Conservation (phyloP, 73 alveolate species). For the Diophrys appendiculata region DNA sequence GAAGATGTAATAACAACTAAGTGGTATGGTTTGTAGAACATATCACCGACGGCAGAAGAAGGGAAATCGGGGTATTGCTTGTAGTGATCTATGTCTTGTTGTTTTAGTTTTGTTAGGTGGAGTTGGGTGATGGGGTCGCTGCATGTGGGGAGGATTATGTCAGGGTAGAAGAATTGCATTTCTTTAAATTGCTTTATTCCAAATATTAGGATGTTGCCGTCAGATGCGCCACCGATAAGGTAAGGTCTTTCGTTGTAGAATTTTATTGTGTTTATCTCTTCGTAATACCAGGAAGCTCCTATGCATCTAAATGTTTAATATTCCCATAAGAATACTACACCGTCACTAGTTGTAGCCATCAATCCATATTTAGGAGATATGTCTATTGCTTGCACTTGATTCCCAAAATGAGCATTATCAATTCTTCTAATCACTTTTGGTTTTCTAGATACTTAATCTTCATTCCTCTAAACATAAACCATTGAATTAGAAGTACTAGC, state of each 20-base stretch:
- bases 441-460: too few relatives aligned
- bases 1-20: background rate
- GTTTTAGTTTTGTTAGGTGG: background rate
- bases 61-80: too few relatives aligned
- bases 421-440: background rate
- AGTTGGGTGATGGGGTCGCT: background rate
- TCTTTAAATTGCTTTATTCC: background rate
- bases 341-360: background rate
- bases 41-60: too few relatives aligned
- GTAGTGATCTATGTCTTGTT: background rate
- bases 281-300: background rate
- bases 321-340: background rate
- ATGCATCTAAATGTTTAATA: background rate
- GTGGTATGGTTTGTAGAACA: background rate
- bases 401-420: background rate
- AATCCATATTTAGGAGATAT: background rate
- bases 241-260: background rate
- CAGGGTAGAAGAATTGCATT: too few relatives aligned
- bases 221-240: background rate
- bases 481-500: background rate
- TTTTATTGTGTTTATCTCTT: background rate
- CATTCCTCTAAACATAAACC: background rate
- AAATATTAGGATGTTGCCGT: background rate
- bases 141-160: background rate
- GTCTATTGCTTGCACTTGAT: background rate